These are phyloP conservation scores for Quercus bicolor DNA, from an alignment of 306 rosid genomes.

Conservation along the genomic window DNA sequence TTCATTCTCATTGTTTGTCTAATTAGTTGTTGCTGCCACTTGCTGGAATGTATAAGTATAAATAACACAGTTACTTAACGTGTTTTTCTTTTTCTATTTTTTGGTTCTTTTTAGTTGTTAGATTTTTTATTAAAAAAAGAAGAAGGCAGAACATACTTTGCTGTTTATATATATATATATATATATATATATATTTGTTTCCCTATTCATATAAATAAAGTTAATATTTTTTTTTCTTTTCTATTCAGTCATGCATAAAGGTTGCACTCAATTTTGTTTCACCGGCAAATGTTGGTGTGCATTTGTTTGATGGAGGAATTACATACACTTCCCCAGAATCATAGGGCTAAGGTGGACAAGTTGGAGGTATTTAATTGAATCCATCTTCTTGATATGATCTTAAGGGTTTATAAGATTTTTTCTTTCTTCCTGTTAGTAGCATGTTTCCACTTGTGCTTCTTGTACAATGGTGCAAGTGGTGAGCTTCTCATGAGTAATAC, in stretches of 20 bases:
- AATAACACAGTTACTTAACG: too few relatives aligned
- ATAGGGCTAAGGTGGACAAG: constrained; percentile 46
- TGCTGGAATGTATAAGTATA: too few relatives aligned
- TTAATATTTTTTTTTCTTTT: background rate
- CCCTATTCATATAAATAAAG: background rate
- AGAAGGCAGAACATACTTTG: too few relatives aligned
- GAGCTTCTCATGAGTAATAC: background rate
- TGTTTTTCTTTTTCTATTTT: too few relatives aligned
- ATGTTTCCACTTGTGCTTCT: background rate
- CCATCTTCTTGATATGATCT: background rate
- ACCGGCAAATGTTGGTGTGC: constrained; percentile 76
- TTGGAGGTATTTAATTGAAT: constrained; percentile 50
- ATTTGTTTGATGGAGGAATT: constrained; percentile 67
- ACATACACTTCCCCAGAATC: constrained; percentile 46
- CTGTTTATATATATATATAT: too few relatives aligned
- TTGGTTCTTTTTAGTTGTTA: too few relatives aligned
- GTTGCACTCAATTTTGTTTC: constrained; percentile 89
- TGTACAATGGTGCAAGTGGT: background rate
- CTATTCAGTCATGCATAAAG: constrained; percentile 75
- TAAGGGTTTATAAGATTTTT: background rate
- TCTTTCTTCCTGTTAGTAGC: background rate
- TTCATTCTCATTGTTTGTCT: too few relatives aligned
- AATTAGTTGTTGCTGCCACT: too few relatives aligned
- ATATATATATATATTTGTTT: background rate
- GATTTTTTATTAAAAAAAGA: too few relatives aligned